Conservation (phyloP, 2,329 filamentous ascomycete genomes). For the Epichloe scottii region DNA sequence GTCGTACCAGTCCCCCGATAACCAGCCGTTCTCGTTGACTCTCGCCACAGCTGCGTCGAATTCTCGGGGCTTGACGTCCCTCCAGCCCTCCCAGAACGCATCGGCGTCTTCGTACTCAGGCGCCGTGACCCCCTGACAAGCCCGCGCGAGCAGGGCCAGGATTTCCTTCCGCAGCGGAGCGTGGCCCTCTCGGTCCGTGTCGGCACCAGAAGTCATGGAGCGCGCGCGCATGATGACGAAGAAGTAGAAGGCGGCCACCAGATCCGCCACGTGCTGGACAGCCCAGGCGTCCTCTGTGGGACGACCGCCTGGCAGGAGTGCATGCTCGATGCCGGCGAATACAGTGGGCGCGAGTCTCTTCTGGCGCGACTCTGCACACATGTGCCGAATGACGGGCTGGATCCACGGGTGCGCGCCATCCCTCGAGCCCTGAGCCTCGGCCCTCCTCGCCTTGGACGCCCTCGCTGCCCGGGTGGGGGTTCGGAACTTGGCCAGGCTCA, state of each 20-base stretch:
- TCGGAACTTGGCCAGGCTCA: conserved; percentile 30
- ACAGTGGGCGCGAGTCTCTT: conserved; percentile 57
- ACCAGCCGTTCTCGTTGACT: conserved; percentile 45
- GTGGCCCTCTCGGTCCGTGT: conserved; percentile 31
- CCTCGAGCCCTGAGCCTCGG: conserved; percentile 12
- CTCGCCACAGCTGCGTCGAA: conserved; percentile 50
- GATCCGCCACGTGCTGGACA: conserved; percentile 33
- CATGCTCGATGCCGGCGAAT: conserved; percentile 56
- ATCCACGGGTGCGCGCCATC: conserved; percentile 50
- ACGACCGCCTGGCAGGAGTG: conserved; percentile 30
- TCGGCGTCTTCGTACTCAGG: conserved; percentile 31
- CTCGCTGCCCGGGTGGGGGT: conserved; percentile 21
- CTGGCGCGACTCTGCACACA: conserved; percentile 49
- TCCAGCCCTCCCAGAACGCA: conserved; percentile 40
- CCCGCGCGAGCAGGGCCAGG: conserved; percentile 26
- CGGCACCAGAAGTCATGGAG: conserved; percentile 25
- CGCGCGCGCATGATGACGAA: conserved; percentile 42
- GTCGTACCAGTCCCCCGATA: conserved; percentile 49
- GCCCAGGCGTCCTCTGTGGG: conserved; percentile 37
- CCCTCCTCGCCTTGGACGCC: conserved; percentile 28
- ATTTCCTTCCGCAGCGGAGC: conserved; percentile 32
- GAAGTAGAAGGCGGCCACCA: conserved; percentile 49
- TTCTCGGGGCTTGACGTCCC: conserved; percentile 34
- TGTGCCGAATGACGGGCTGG: conserved; percentile 51
- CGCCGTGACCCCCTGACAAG: conserved; percentile 28